Base-by-base conservation (phyloP, 2,329 filamentous ascomycete genomes). In the Zalaria obscura region DNA sequence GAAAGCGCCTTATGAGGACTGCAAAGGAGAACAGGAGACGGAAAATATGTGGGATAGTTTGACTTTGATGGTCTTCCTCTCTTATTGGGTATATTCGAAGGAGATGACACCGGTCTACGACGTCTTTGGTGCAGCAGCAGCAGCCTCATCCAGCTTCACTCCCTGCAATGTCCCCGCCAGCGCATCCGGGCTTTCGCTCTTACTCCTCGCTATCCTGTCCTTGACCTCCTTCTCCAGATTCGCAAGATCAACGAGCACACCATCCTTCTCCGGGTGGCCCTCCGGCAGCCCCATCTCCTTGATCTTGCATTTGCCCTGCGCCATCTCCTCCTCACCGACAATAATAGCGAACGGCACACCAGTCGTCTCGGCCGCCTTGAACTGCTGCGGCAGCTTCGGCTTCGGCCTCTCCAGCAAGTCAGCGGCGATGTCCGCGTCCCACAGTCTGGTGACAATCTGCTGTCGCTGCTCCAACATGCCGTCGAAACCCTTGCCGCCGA, bases 351-450 rank as follows among this genome's bases (percentile, higher is more conserved):
- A 83, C 1, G 89, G 89, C 18, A 93, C 77, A 35, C 80, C 82
- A 43, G 76, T 79, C 39, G 68, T 65, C 59, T 95, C 88, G 7
- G 88, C 88, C 18, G 81, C 80, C 66, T 93, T 93, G 72, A 96
- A 96, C 60, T 96, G 89, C 46, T 80, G 74, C 8, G 78, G 81
- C 28, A 93, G 71, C 62, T 88, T 94, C 10, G 89, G 87, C 69
- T 93, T 94, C 50, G 80, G 74, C 66, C 95, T 96, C 68, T 84
- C 85, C 7, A 78, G 69, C 59, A 91, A 94, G 60, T 96, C 88
- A 44, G 88, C 81, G 68, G 88, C 93, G 65, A 96, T 80, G 18
- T 85, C 87, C 5, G 82, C 85, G 51, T 86, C 78, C 86, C 89
- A 93, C 39, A 96, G 68, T 49, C 70, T 70, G 49, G 77, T 73